phyloP scores from a whole-genome alignment of 768 basidiomycete species.

The Suillus variegatus region DNA sequence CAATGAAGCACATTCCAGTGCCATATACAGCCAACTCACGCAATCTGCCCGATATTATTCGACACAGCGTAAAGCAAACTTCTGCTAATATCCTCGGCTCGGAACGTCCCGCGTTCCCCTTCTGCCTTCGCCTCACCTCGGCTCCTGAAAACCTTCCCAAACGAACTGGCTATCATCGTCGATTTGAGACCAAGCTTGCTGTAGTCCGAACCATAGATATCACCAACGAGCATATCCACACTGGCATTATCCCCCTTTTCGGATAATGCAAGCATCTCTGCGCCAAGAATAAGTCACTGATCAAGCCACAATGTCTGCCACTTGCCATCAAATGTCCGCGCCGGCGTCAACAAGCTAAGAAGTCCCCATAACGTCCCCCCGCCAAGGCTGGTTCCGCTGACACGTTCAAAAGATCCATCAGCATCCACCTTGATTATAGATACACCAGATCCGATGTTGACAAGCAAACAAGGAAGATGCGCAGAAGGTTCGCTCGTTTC shows the following conservation, averaged over 20 bases:
- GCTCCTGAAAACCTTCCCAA: constrained; percentile 98
- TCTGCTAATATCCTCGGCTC: constrained; percentile 90
- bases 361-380: constrained; percentile 98
- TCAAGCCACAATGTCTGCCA: constrained; percentile 15
- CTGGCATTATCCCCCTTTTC: constrained; percentile 91
- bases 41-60: constrained; percentile 99
- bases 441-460: constrained; percentile 98
- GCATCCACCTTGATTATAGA: constrained; percentile 97
- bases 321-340: constrained; percentile 93
- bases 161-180: constrained; percentile 96
- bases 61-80: constrained; percentile 95
- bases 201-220: constrained; percentile 99
- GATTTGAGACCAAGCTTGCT: constrained; percentile 94
- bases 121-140: constrained; percentile 44
- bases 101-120: constrained; percentile 69
- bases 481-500: constrained; percentile 76
- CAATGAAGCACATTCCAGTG: constrained; percentile 1
- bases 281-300: constrained; percentile 10
- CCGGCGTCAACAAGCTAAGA: constrained; percentile 91
- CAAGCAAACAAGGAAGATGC: constrained; percentile 92
- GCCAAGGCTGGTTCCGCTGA: constrained; percentile 95
- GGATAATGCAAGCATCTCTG: constrained; percentile 96
- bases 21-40: constrained; percentile 60
- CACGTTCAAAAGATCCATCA: constrained; percentile 93
- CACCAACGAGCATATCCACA: constrained; percentile 98